Conservation (phyloP, 2,329 filamentous ascomycete species). For the Neonectria ditissima region DNA sequence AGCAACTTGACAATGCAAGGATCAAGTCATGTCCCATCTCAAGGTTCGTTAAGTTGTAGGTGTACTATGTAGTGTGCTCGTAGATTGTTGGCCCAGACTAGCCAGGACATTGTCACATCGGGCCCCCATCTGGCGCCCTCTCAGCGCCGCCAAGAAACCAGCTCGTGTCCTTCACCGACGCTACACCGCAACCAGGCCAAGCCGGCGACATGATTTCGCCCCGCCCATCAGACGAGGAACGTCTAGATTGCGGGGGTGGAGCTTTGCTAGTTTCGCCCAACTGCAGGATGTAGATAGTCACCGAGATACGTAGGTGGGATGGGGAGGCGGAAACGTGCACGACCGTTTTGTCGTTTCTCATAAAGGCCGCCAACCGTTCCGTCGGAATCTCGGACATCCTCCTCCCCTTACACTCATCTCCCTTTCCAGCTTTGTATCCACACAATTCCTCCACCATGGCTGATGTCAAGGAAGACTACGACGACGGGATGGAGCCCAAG, state of each 20-base stretch:
- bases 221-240: neutral
- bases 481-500: conserved; percentile 21
- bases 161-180: too few relatives aligned
- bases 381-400: too few relatives aligned
- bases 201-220: neutral
- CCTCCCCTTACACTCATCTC: neutral
- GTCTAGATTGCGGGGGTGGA: neutral
- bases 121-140: neutral
- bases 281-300: conserved; percentile 1
- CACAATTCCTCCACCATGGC: conserved; percentile 9
- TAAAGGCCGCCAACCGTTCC: neutral
- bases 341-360: neutral
- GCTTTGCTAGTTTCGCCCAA: neutral
- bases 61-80: too few relatives aligned
- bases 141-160: neutral
- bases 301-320: neutral
- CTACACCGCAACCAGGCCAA: neutral
- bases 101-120: neutral
- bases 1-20: too few relatives aligned
- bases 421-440: neutral
- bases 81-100: neutral
- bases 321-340: neutral
- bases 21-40: neutral
- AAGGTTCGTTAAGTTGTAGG: neutral
- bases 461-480: conserved; percentile 23